Evolutionary conservation across 495 filamentous ascomycete species (phyloP).

Genomic region (Entonaema liquescens): DNA sequence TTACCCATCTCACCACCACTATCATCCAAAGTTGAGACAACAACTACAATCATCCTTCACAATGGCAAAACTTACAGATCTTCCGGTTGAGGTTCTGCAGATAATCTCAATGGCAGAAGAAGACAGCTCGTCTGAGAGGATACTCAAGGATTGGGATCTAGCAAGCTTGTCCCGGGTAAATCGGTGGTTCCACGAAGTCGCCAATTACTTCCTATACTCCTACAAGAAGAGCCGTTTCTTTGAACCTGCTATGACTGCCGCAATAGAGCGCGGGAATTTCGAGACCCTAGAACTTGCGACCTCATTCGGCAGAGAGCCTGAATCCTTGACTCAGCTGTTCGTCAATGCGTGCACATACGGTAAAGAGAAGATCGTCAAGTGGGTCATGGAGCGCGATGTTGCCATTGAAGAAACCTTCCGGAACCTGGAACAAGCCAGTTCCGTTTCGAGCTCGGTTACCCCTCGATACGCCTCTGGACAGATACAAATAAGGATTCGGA

Average conservation of each 20-base stretch:
- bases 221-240: background rate
- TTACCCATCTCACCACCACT: background rate
- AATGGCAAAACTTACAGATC: background rate
- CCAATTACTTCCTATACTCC: background rate
- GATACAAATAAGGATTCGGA: too few species aligned
- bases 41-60: background rate
- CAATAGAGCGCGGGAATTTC: background rate
- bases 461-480: too few species aligned
- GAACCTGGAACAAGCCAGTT: too few species aligned
- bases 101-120: background rate
- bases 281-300: background rate
- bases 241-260: background rate
- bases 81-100: background rate
- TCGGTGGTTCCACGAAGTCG: background rate
- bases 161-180: background rate
- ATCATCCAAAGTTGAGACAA: background rate
- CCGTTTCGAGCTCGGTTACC: too few species aligned
- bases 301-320: background rate
- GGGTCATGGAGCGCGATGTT: too few species aligned
- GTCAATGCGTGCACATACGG: too few species aligned
- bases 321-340: too few species aligned
- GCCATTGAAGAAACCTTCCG: too few species aligned
- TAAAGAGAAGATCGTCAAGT: too few species aligned
- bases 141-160: background rate
- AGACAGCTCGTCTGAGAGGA: background rate